Evolutionary conservation across 345 rosid species (phyloP), one percentile per base, ranked within the genome.

Genomic region (Boechera stricta): DNA sequence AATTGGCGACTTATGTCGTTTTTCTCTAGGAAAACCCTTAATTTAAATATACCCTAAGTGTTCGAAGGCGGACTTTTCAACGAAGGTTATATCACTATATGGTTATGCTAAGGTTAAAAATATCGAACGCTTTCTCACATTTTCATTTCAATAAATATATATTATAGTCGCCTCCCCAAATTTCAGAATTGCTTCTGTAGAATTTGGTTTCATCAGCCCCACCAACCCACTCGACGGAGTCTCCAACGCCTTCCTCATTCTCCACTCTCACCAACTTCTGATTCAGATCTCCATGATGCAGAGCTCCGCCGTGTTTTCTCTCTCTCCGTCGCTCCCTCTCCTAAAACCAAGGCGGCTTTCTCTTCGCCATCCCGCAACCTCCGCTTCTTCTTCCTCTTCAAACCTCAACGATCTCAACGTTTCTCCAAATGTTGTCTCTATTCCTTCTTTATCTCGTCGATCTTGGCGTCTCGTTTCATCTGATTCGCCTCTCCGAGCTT

Each of bases 231-330:
- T 78, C 70, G 81, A 72, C 94, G 88, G 86, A 82, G 82, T 82
- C 72, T 64, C 79, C 87, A 77, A 82, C 80, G 82, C 55, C 32
- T 62, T 6, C 45, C 18, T 28, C 67, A n/a, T 33, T 56, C 44
- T 7, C 42, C 80, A 28, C 60, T 26, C 67, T 13, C 33, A 29
- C 49, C 7, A 62, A 12, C 16, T 77, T 47, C 21, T 32, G 45
- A 35, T 60, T 55, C 61, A 77, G 82, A 86, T 81, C 86, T 71
- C 75, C 28, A 92, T 84, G 80, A 92, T 90, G 98, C 97, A 90
- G 74, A 86, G 91, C 90, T 47, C 85, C 26, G 88, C 86, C 26
- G 87, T 85, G 9, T 91, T 80, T 79, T 69, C 85, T n/a, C 52
- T 80, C 49, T 78, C 81, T 31, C 65, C 87, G 12, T 80, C 85